phyloP scores from a whole-genome alignment of 1,139 yeast genomes.

The Protomyces lactucae-debilis region DNA sequence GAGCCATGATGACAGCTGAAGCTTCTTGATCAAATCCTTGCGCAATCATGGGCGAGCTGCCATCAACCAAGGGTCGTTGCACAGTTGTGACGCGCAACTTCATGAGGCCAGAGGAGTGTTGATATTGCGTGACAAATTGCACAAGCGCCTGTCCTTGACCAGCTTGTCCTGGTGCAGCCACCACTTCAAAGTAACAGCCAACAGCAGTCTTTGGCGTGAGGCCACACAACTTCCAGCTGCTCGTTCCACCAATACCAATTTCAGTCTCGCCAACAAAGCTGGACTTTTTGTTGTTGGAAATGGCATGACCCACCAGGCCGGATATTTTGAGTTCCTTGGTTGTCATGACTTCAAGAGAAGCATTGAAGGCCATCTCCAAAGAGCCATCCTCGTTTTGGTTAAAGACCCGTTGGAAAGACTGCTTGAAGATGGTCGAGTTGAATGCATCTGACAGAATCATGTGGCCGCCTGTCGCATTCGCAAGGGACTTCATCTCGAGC shows the following conservation, averaged over 20 bases:
- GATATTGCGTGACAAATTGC: conserved; percentile 74
- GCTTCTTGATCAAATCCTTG: conserved; percentile 96
- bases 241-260: conserved; percentile 88
- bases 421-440: conserved; percentile 93
- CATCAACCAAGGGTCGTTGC: conserved; percentile 55
- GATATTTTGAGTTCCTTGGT: conserved; percentile 83
- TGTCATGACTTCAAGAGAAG: conserved; percentile 78
- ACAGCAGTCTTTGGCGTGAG: conserved; percentile 82
- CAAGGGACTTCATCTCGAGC: conserved; percentile 87
- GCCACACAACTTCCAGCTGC: conserved; percentile 78
- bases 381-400: conserved; percentile 80
- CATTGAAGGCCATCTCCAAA: conserved; percentile 81
- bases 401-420: conserved; percentile 82
- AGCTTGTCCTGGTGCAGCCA: conserved; percentile 45
- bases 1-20: conserved; percentile 92
- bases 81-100: conserved; percentile 89
- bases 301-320: conserved; percentile 92
- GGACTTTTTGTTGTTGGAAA: conserved; percentile 60
- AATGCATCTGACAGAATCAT: conserved; percentile 88
- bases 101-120: conserved; percentile 55
- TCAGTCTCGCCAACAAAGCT: conserved; percentile 84
- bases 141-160: conserved; percentile 43
- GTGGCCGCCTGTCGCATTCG: conserved; percentile 91
- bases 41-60: conserved; percentile 51
- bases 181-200: conserved; percentile 80